These are phyloP conservation scores for Serendipita sp. DNA, from an alignment of 768 basidiomycete genomes.

Conservation along the genomic window DNA sequence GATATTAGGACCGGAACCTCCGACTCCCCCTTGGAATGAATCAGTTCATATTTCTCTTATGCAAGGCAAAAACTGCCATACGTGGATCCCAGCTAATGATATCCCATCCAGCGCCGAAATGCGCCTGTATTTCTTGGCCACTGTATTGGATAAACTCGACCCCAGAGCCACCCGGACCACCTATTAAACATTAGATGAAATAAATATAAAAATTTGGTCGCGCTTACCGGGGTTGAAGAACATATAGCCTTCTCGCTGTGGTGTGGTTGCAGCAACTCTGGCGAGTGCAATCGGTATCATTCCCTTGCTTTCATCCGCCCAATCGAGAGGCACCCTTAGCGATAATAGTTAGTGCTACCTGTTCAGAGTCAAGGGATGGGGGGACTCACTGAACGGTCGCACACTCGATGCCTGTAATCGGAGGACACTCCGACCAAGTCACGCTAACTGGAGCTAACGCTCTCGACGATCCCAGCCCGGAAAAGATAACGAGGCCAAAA, in stretches of 20 bases:
- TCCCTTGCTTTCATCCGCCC: not conserved
- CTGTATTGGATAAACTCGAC: not conserved
- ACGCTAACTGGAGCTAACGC: too few species aligned
- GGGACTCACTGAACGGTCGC: too few species aligned
- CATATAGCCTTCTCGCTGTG: not conserved
- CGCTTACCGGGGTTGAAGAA: not conserved
- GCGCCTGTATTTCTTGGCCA: not conserved
- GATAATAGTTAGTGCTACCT: too few species aligned
- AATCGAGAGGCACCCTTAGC: not conserved
- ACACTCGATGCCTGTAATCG: too few species aligned
- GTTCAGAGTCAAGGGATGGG: too few species aligned
- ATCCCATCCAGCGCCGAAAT: not conserved
- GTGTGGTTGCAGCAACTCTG: not conserved
- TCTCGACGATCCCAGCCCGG: too few species aligned
- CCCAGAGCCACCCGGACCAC: not conserved
- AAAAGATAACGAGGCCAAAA: too few species aligned
- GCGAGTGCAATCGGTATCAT: not conserved
- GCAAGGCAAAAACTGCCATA: not conserved
- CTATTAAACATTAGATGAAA: not conserved
- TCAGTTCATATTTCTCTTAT: not conserved
- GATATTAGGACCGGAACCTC: not conserved
- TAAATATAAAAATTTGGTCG: too few species aligned
- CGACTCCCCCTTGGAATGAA: not conserved
- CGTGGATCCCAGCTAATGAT: constrained; percentile 1
- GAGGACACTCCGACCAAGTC: too few species aligned